Conservation (phyloP, 306 rosid genomes). For the Fragaria iinumae region DNA sequence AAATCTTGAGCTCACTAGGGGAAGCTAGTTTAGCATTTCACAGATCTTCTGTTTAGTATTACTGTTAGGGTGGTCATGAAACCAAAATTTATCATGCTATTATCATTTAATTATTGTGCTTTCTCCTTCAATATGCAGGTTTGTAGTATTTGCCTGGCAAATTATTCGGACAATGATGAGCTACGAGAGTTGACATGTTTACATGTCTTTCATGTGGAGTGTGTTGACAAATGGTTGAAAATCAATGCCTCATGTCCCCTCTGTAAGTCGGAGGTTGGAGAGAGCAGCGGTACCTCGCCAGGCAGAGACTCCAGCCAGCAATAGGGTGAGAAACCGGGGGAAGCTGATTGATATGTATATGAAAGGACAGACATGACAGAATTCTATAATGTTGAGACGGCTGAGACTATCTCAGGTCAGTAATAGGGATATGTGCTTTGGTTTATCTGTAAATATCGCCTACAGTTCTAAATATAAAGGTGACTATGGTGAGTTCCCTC, state of each 20-base stretch:
- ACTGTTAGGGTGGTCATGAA: not conserved
- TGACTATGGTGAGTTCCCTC: not conserved
- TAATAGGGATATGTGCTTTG: not conserved
- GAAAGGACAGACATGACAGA: constrained; percentile 3
- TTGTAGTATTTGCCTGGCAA: constrained; percentile 75
- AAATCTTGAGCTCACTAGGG: not conserved
- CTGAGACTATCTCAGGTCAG: not conserved
- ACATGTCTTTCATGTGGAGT: constrained; percentile 62
- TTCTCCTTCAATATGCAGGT: constrained; percentile 38
- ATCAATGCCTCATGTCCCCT: constrained; percentile 76
- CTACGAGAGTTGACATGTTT: constrained; percentile 66
- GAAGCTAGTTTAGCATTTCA: not conserved
- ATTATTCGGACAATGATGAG: constrained; percentile 61
- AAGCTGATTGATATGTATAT: not conserved
- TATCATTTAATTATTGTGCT: not conserved
- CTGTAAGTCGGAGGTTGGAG: constrained; percentile 58
- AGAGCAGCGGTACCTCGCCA: constrained; percentile 24
- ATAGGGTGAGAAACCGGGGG: constrained; percentile 12
- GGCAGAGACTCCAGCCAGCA: constrained; percentile 44
- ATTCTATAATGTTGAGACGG: constrained; percentile 3
- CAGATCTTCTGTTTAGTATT: not conserved
- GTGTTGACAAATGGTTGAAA: constrained; percentile 79
- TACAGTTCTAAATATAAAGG: not conserved
- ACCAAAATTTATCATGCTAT: not conserved
- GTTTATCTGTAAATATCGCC: not conserved